Conservation (phyloP, 768 basidiomycete species). For the Amanita exitialis region DNA sequence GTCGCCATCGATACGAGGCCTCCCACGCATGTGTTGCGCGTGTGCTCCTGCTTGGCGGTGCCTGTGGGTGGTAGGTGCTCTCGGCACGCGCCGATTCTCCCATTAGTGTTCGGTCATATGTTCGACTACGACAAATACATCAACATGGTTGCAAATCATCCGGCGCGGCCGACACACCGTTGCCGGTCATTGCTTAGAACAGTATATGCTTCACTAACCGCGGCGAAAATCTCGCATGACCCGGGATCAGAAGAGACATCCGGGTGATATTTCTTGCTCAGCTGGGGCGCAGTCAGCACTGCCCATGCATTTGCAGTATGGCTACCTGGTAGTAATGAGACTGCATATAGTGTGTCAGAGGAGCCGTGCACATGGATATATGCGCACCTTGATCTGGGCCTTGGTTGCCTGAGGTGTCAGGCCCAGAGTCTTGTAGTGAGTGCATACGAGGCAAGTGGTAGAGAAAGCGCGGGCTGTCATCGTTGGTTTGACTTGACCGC, state of each 20-base stretch:
- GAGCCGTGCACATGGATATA: neutral
- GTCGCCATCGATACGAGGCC: slow-evolving; percentile 13
- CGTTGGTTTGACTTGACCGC: too few relatives aligned
- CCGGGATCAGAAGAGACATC: slow-evolving; percentile 34
- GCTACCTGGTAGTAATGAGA: slow-evolving; percentile 32
- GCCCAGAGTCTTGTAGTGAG: slow-evolving; percentile 32
- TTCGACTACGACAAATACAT: slow-evolving; percentile 19
- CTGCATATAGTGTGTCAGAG: slow-evolving; percentile 13
- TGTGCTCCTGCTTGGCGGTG: slow-evolving; percentile 18
- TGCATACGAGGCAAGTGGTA: slow-evolving; percentile 11
- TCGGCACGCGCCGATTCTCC: slow-evolving; percentile 13
- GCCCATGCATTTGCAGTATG: neutral
- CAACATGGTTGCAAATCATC: neutral
- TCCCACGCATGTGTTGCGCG: slow-evolving; percentile 35
- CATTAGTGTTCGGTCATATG: slow-evolving; percentile 33
- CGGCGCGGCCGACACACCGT: slow-evolving; percentile 16
- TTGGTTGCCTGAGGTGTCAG: slow-evolving; percentile 26
- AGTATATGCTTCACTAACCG: slow-evolving; percentile 34
- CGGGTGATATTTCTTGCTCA: slow-evolving; percentile 40
- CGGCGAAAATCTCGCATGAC: slow-evolving; percentile 27
- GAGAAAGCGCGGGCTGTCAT: slow-evolving; percentile 12
- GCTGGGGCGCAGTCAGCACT: slow-evolving; percentile 12
- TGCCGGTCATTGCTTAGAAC: slow-evolving; percentile 34
- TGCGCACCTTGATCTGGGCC: slow-evolving; percentile 31
- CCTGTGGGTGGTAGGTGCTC: slow-evolving; percentile 9